Evolutionary conservation across 192 early-diverging fungal species (phyloP).

Genomic region (Mortierella antarctica): DNA sequence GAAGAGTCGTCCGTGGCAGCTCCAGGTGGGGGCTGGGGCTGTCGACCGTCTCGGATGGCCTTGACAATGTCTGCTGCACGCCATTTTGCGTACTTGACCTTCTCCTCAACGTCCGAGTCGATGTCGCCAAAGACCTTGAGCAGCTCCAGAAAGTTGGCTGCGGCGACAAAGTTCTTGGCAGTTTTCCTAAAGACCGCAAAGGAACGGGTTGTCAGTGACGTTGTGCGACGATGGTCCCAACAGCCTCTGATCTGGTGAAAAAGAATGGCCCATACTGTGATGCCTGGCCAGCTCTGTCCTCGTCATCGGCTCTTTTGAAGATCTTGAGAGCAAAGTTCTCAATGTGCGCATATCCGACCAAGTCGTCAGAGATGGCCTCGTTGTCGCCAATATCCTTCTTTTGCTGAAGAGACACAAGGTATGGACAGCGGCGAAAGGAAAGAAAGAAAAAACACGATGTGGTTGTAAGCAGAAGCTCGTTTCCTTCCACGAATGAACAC

Average conservation of each 20-base stretch:
- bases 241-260: not conserved
- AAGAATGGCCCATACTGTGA: slow-evolving; percentile 69
- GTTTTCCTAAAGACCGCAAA: slow-evolving; percentile 70
- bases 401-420: slow-evolving; percentile 59
- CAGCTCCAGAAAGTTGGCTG: slow-evolving; percentile 91
- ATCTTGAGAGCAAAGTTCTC: slow-evolving; percentile 92
- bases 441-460: not conserved
- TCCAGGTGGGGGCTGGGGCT: slow-evolving; percentile 70
- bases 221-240: not conserved
- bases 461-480: not conserved
- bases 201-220: not conserved
- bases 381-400: slow-evolving; percentile 71
- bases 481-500: not conserved
- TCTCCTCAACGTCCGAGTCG: slow-evolving; percentile 77
- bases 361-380: slow-evolving; percentile 81
- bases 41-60: slow-evolving; percentile 86
- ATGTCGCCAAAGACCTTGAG: slow-evolving; percentile 86
- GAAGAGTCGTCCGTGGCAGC: slow-evolving; percentile 20
- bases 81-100: slow-evolving; percentile 97
- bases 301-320: slow-evolving; percentile 91
- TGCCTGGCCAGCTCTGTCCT: slow-evolving; percentile 85
- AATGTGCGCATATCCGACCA: slow-evolving; percentile 81
- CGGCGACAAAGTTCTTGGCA: slow-evolving; percentile 89
- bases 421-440: not conserved
- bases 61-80: slow-evolving; percentile 95